Evolutionary conservation across 192 early-diverging fungal species (phyloP).

Genomic region (Umbelopsis sp.): DNA sequence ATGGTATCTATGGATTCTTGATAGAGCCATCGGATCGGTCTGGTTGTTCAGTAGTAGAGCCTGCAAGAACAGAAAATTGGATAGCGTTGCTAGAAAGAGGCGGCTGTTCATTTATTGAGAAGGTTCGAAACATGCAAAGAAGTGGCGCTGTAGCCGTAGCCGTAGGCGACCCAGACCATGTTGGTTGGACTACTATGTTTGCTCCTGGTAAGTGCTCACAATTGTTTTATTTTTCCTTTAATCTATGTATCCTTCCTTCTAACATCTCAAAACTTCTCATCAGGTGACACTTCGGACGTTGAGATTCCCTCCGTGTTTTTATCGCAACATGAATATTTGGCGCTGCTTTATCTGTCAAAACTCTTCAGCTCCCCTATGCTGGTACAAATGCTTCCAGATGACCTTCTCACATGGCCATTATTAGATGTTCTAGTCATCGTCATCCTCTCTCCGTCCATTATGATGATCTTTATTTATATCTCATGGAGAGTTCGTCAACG

Average conservation of each 20-base stretch:
- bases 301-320: conserved; percentile 88
- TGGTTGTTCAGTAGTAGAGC: conserved; percentile 56
- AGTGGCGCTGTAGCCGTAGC: conserved; percentile 84
- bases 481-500: conserved; percentile 73
- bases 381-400: conserved; percentile 38
- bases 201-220: conserved; percentile 47
- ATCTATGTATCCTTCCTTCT: not conserved
- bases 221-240: not conserved
- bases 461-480: conserved; percentile 75
- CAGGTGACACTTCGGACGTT: conserved; percentile 85
- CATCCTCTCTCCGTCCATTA: conserved; percentile 78
- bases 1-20: conserved; percentile 71
- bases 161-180: conserved; percentile 80
- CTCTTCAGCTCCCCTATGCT: conserved; percentile 26
- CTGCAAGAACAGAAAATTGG: conserved; percentile 56
- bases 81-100: conserved; percentile 90
- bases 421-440: conserved; percentile 82
- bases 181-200: conserved; percentile 88
- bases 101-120: conserved; percentile 85
- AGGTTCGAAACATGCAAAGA: conserved; percentile 88
- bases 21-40: conserved; percentile 53
- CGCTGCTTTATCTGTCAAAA: conserved; percentile 47
- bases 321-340: conserved; percentile 65
- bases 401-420: conserved; percentile 61
- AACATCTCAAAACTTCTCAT: conserved; percentile 22